Base-by-base conservation (phyloP, 192 early-diverging fungal genomes). In the Phlyctochytrium bullatum region DNA sequence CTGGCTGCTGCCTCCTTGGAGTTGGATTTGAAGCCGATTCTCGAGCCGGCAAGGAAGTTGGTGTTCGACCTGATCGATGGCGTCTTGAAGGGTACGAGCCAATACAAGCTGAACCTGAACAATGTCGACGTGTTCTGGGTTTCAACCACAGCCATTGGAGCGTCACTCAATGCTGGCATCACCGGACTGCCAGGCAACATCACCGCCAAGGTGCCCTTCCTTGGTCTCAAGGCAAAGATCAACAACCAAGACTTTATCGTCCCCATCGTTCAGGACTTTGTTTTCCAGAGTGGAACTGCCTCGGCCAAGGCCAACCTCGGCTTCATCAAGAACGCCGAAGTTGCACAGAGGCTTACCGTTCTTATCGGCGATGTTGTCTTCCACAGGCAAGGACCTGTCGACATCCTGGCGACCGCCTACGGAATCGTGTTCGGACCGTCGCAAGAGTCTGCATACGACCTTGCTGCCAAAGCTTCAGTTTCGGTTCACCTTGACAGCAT, bases 381-480 rank as follows among this genome's bases (percentile, higher is more conserved):
- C 58, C 71, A 59, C 16, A 36, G 24, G 36, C 65, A 33, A 24
- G 57, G 51, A 16, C 53, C 68, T 25, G 33, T 68, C 61, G 62
- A 68, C 14, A 50, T 32, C 51, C 40, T 24, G 10, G 50, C 60
- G 3, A 63, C 31, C 32, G 34, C 52, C 0, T 25, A n/a, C 1
- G 65, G 71, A 0, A 24, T 73, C 12, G 35, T 33, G 12, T 73
- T 73, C 36, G 71, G 71, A 2, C 59, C 58, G 12, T 63, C 65
- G 2, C 57, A 68, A 65, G 59, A 73, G 24, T 6, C 1, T 29
- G 58, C 59, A 12, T 62, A 62, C 30, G 29, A 33, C 23, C 20
- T 63, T 31, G 65, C 61, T 27, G 36, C 34, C 14, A 62, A 52
- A 16, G 53, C 52, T 12, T 24, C 34, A 28, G 60, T 68, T 29